Conservation (phyloP, 2,329 filamentous ascomycete species). For the Diplodia corticola region DNA sequence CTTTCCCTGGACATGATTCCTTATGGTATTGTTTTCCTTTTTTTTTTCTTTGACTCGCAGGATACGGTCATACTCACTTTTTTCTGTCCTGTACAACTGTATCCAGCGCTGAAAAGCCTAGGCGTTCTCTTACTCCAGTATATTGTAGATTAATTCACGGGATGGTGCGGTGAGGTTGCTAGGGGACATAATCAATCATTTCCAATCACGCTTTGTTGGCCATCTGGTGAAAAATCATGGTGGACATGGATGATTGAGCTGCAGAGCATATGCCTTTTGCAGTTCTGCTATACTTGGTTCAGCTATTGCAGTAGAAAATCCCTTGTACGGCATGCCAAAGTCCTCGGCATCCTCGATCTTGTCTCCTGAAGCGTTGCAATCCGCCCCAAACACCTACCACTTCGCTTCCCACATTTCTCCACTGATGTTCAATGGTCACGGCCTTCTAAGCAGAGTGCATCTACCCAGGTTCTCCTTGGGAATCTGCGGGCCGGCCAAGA, state of each 20-base stretch:
- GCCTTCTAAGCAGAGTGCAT: not conserved
- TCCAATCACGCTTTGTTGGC: not conserved
- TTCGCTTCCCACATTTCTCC: not conserved
- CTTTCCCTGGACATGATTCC: not conserved
- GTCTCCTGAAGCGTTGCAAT: not conserved
- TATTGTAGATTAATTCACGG: conserved; percentile 11
- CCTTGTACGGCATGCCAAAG: no score
- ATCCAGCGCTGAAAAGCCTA: not conserved
- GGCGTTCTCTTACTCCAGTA: not conserved
- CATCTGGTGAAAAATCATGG: not conserved
- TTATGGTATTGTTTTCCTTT: not conserved
- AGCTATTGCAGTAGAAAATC: not conserved
- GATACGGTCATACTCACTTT: not conserved
- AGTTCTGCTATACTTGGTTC: not conserved
- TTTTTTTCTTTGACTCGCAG: not conserved
- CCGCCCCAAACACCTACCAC: not conserved
- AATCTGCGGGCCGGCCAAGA: not conserved
- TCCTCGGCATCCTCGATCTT: not conserved
- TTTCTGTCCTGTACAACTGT: not conserved
- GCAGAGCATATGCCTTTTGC: not conserved
- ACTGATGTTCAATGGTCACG: not conserved
- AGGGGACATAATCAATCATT: not conserved
- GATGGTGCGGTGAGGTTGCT: not conserved
- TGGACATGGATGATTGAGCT: not conserved
- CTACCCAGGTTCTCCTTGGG: not conserved